Conservation (phyloP, 2,329 filamentous ascomycete species). For the Exophiala xenobiotica region DNA sequence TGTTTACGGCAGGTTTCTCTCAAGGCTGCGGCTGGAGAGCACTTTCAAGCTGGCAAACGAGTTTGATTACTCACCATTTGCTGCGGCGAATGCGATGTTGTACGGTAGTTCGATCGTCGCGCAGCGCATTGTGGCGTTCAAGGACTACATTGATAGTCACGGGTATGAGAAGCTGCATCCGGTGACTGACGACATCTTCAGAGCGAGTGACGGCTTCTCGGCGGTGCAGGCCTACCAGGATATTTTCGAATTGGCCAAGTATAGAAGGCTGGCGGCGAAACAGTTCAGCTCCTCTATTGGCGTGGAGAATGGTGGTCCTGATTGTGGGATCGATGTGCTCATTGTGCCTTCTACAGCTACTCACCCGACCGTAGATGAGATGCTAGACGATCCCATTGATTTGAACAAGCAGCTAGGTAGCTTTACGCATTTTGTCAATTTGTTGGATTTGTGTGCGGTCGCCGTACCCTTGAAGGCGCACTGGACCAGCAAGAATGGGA, state of each 20-base stretch:
- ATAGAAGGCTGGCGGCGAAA: constrained; percentile 1
- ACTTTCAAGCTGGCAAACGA: constrained; percentile 44
- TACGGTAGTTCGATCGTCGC: constrained; percentile 59
- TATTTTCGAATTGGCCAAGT: constrained; percentile 34
- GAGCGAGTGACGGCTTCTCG: constrained; percentile 33
- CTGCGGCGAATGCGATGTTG: constrained; percentile 53
- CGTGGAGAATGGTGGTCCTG: constrained; percentile 4
- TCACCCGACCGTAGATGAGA: constrained; percentile 52
- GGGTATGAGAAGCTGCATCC: constrained; percentile 44
- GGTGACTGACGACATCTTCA: constrained; percentile 48
- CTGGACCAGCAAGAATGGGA: constrained; percentile 23
- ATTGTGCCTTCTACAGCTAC: constrained; percentile 58
- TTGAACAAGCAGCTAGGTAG: constrained; percentile 55
- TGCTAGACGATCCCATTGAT: constrained; percentile 51
- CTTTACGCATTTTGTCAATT: constrained; percentile 63
- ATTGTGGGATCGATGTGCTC: constrained; percentile 46
- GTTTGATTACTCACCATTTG: constrained; percentile 51
- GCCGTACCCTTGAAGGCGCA: constrained; percentile 51
- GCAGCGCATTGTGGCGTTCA: constrained; percentile 31
- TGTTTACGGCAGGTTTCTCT: constrained; percentile 45
- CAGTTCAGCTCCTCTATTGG: constrained; percentile 13
- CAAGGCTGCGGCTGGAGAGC: constrained; percentile 31
- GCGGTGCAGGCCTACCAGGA: constrained; percentile 52
- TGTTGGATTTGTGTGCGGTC: constrained; percentile 57
- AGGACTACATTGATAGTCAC: constrained; percentile 3